A percentile compares a stretch with the other conserved stretches of the same genome.
phyloP scores from a whole-genome alignment of 805 yeast species.

The Wickerhamomyces chambardii region DNA sequence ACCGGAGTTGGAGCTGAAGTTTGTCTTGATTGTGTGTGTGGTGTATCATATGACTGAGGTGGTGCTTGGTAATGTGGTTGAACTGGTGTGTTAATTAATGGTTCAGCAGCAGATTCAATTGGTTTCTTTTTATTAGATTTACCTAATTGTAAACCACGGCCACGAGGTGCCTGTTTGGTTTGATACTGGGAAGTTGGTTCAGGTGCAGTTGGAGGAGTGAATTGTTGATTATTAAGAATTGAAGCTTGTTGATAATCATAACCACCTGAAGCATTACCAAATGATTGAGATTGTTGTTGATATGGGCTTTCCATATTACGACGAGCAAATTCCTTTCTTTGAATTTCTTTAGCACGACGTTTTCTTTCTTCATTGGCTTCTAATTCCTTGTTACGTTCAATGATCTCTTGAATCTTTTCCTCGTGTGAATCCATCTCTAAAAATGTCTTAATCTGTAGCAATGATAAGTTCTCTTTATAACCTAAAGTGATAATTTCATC shows the following conservation, averaged over 20 bases:
- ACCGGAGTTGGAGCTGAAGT: conserved; percentile 6
- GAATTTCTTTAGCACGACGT: conserved; percentile 87
- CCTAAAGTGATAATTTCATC: conserved; percentile 92
- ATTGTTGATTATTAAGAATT: conserved; percentile 8
- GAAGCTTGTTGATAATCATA: not conserved
- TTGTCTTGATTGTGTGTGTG: conserved; percentile 3
- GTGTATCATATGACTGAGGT: conserved; percentile 6
- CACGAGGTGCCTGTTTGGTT: conserved; percentile 33
- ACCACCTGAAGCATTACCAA: conserved; percentile 1
- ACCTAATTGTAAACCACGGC: conserved; percentile 77
- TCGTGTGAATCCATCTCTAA: conserved; percentile 98
- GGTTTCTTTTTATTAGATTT: conserved; percentile 22
- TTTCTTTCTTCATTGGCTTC: conserved; percentile 97
- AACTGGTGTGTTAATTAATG: conserved; percentile 22
- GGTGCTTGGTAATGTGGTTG: conserved; percentile 13
- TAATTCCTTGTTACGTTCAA: conserved; percentile 91
- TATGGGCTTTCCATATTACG: conserved; percentile 40
- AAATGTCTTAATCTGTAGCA: conserved; percentile 78
- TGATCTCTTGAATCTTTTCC: conserved; percentile 96
- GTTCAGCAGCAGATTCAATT: conserved; percentile 16
- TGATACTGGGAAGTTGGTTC: conserved; percentile 10
- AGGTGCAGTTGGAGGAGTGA: conserved; percentile 5
- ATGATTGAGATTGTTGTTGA: conserved; percentile 7
- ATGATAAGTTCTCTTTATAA: conserved; percentile 76
- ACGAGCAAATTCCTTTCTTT: conserved; percentile 65